Conservation (phyloP, 768 basidiomycete species). For the Kwoniella sp. region DNA sequence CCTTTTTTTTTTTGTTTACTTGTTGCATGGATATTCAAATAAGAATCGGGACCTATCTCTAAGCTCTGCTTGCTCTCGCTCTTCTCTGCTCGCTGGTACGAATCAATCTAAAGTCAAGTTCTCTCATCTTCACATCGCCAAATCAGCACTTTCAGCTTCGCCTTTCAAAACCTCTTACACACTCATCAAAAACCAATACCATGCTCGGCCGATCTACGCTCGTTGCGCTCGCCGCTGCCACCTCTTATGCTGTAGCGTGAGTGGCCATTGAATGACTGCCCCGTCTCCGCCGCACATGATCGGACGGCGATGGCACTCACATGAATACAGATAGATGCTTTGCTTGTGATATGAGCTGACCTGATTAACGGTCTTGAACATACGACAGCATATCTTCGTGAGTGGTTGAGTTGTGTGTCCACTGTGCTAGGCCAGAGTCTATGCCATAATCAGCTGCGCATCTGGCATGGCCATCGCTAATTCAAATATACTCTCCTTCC, state of each 20-base stretch:
- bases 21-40: neutral
- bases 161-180: too few species aligned
- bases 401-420: too few species aligned
- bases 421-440: too few species aligned
- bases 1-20: too few species aligned
- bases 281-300: neutral
- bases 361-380: neutral
- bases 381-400: slow-evolving; percentile 21
- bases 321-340: too few species aligned
- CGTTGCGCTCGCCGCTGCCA: slow-evolving; percentile 18
- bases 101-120: too few species aligned
- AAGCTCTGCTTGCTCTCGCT: neutral
- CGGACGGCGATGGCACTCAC: too few species aligned
- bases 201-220: slow-evolving; percentile 24
- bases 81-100: neutral
- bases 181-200: too few species aligned
- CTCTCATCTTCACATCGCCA: neutral
- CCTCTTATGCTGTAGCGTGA: slow-evolving; percentile 24
- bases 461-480: too few species aligned
- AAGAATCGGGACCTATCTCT: too few species aligned
- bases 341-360: neutral
- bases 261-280: neutral
- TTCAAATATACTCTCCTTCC: neutral
- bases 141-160: too few species aligned
- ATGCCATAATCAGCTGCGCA: too few species aligned